Evolutionary conservation across 768 basidiomycete species (phyloP), one percentile per base, ranked within the genome.

Genomic region (Lepiota subincarnata): DNA sequence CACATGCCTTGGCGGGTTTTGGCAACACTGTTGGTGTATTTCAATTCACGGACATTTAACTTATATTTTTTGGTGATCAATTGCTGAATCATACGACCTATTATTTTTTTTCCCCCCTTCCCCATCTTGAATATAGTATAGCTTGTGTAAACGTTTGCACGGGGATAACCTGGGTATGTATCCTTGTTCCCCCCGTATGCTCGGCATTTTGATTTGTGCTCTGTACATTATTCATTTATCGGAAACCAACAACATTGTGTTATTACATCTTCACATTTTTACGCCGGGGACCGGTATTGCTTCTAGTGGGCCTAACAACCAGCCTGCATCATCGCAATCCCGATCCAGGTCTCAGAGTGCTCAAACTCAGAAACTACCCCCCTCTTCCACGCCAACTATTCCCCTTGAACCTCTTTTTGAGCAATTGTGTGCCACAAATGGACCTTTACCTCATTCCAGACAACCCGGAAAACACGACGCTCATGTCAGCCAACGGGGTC

Each of bases 11-110:
- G 8, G 86, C 84, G 56, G 88, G 89, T 13, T 89, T 90, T 62
- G 89, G 89, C 38, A 91, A 92, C 65, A 89, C 87, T 3, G 71
- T 86, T 53, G 85, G 85, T 28, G 61, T 86, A 22, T 79, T 87
- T 59, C 68, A 69, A 57, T 75, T 77, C 51, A 59, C 60, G 16
- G 45, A 56, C 36, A 35, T 50, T 43, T 60, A 46, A 46, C 42
- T 54, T 54, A 54, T 54, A 43, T 16, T 31, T 31, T 28, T 31
- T 31, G 31, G 22, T 6, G 50, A 13, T 35, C 40, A 8, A 28
- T 20, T 31, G 8, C 24, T 42, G 26, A 7, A 12, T 31, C 42
- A 34, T 53, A 28, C 14, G 7, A 24, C 14, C 3, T 14, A 14
- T 12, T 5, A 19, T 51, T 18, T 43, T 55, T 13, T 19, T 35